phyloP scores from a whole-genome alignment of 116 monocot species.

The Thalassia testudinum region DNA sequence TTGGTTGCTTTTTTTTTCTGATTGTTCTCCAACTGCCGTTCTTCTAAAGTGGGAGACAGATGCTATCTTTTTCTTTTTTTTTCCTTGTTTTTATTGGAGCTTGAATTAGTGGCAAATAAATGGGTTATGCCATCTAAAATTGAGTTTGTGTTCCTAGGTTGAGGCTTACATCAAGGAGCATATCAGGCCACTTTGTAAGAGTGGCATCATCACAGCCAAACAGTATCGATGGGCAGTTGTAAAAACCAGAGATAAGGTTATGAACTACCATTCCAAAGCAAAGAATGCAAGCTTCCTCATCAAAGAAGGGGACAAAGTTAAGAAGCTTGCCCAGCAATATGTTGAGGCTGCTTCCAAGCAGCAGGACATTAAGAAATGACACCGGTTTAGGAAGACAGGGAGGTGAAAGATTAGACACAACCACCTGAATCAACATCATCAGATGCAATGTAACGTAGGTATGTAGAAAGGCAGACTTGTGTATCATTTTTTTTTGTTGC shows the following conservation, averaged over 20 bases:
- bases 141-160: slow-evolving; percentile 29
- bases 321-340: slow-evolving; percentile 81
- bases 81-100: background rate
- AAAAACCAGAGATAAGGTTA: slow-evolving; percentile 73
- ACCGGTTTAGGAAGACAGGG: too few species aligned
- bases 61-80: too few species aligned
- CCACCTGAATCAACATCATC: too few species aligned
- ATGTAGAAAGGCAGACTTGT: too few species aligned
- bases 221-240: slow-evolving; percentile 78
- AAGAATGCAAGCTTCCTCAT: slow-evolving; percentile 87
- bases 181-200: slow-evolving; percentile 87
- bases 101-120: background rate
- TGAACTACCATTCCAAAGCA: slow-evolving; percentile 64
- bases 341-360: slow-evolving; percentile 34
- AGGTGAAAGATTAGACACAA: too few species aligned
- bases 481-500: too few species aligned
- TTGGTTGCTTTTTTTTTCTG: too few species aligned
- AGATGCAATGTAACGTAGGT: too few species aligned
- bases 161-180: slow-evolving; percentile 87
- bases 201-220: slow-evolving; percentile 60
- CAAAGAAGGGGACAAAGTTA: slow-evolving; percentile 86
- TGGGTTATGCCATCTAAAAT: background rate
- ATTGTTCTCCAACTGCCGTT: too few species aligned
- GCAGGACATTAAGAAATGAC: too few species aligned
- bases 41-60: too few species aligned